Base-by-base conservation (phyloP, 2,329 filamentous ascomycete genomes). In the Xylaria sp. region DNA sequence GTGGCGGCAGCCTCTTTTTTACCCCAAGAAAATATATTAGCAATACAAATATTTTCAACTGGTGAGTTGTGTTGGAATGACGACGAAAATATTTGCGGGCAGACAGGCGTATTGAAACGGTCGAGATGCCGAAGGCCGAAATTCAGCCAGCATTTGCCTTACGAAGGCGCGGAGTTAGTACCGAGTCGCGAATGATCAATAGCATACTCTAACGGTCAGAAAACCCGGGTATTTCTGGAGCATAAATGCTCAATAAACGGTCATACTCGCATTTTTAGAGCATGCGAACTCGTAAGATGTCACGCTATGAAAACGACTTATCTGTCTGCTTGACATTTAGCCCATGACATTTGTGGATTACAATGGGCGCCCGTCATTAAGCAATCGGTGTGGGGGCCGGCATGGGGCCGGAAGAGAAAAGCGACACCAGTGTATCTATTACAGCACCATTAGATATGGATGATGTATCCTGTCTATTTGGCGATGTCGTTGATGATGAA, bases 111-210 rank as follows among this genome's bases (percentile, higher is more conserved):
- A n/a, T n/a, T n/a, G n/a, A n/a, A n/a, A n/a, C n/a, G n/a, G 25
- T 46, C 33, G 37, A 52, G 21, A 55, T 33, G 43, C 57, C 57
- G 57, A 60, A 60, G 6, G 43, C 51, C 57, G 57, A 54, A 42
- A 4, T 9, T 9, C n/a, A 61, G 25, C 37, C 31, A 45, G 14
- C 12, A 37, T 28, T 37, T 45, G 28, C 42, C 21, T 35, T 8
- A 25, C 9, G 14, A 51, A 25, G 19, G 21, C 23, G 46, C 25
- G 38, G 53, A 37, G 38, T 40, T 35, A 45, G 21, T 52, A 11
- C 21, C 28, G 40, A 46, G 15, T 5, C 17, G 42, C 52, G 52
- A 46, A 7, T 4, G 21, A 35, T 2, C 17, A 43, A 14, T 6
- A 23, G 15, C 14, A 33, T 45, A 37, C 8, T 51, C 14, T 8